Percentiles rank a stretch among this genome's conserved stretches.
These are phyloP conservation scores for Citrus reticulata DNA, from an alignment of 345 rosid species.

Conservation along the genomic window DNA sequence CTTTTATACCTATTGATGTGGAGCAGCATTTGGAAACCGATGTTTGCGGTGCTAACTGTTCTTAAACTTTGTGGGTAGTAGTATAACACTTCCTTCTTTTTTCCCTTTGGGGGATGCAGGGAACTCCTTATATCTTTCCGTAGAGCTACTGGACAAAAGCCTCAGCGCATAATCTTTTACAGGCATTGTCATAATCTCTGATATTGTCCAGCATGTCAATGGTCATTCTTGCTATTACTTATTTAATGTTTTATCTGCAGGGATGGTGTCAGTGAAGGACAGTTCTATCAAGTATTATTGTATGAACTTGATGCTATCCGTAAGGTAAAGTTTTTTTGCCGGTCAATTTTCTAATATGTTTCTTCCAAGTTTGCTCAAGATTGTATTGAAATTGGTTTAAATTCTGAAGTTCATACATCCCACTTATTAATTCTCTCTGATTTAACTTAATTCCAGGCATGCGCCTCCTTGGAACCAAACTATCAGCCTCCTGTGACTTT, in stretches of 20 bases:
- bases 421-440: neutral
- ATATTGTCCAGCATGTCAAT: neutral
- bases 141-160: slow-evolving; percentile 92
- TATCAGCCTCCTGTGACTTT: slow-evolving; percentile 99
- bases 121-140: slow-evolving; percentile 95
- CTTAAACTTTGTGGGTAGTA: neutral
- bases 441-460: slow-evolving; percentile 50
- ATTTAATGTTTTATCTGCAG: slow-evolving; percentile 29
- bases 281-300: slow-evolving; percentile 89
- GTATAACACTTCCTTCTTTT: neutral
- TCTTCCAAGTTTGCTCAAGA: neutral
- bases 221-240: neutral
- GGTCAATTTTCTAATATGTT: neutral
- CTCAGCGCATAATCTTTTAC: slow-evolving; percentile 91
- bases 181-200: slow-evolving; percentile 38
- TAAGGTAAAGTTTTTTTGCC: slow-evolving; percentile 44
- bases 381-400: neutral
- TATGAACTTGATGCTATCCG: slow-evolving; percentile 97
- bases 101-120: slow-evolving; percentile 33
- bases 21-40: neutral
- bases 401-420: neutral
- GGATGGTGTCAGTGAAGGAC: slow-evolving; percentile 99
- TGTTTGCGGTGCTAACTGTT: neutral
- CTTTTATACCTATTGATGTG: neutral
- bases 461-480: slow-evolving; percentile 92